A percentile compares a stretch with the other conserved stretches of the same genome.
Conservation (phyloP, 352 stramenopile genomes). For the Phytophthora fragariae region DNA sequence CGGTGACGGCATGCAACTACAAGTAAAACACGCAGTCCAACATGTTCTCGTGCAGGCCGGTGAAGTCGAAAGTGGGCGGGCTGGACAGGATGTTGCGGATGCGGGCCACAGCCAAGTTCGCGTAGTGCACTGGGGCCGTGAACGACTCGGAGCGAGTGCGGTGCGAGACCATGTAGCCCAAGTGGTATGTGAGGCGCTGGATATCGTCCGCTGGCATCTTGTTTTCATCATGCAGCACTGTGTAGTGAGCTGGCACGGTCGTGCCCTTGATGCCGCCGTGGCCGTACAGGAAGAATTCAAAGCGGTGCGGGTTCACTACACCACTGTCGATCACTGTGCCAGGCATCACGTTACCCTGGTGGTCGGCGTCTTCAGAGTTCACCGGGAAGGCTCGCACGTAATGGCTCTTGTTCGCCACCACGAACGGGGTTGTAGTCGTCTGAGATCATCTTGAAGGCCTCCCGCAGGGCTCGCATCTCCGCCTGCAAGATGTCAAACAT, state of each 20-base stretch:
- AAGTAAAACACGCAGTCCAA: too few relatives aligned
- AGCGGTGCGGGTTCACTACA: not conserved
- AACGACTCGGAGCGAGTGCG: not conserved
- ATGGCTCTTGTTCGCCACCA: not conserved
- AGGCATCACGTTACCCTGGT: not conserved
- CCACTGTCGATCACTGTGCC: not conserved
- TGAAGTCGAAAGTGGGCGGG: too few relatives aligned
- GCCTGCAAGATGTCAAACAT: not conserved
- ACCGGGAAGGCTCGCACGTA: not conserved
- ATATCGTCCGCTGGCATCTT: not conserved
- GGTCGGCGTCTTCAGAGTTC: not conserved
- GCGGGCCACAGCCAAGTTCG: not conserved
- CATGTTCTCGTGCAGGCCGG: too few relatives aligned
- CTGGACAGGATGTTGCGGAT: too few relatives aligned
- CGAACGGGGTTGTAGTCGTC: not conserved
- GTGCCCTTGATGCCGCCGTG: not conserved
- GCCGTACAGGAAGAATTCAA: not conserved
- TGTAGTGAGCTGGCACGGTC: not conserved
- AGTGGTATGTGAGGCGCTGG: not conserved
- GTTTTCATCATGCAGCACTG: not conserved
- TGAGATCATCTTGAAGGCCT: not conserved
- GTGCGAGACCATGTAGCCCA: not conserved
- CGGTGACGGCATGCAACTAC: too few relatives aligned
- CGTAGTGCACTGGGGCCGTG: not conserved
- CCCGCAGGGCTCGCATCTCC: not conserved